Evolutionary conservation across 2,329 filamentous ascomycete species (phyloP).

Genomic region (Colletotrichum gloeosporioides): DNA sequence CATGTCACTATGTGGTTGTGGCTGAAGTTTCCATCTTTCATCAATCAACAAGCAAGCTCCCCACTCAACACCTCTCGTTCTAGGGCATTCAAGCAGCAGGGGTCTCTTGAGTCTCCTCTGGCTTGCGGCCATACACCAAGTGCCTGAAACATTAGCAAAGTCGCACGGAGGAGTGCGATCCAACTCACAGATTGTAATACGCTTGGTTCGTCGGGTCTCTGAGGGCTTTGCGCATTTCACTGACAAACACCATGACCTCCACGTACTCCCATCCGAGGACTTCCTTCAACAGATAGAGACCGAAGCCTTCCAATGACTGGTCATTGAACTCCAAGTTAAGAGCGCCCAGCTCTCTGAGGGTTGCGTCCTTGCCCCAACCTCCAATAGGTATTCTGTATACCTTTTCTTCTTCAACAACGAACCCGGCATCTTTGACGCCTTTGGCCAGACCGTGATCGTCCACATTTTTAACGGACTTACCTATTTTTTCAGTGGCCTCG

Average conservation of each 20-base stretch:
- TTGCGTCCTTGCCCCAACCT: slow-evolving; percentile 34
- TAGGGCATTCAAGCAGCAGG: not conserved
- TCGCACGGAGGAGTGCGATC: not conserved
- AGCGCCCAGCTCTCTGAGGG: slow-evolving; percentile 23
- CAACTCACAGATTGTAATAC: not conserved
- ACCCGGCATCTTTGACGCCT: slow-evolving; percentile 9
- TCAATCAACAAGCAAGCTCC: no score
- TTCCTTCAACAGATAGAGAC: not conserved
- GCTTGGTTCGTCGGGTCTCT: not conserved
- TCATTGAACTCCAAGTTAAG: not conserved
- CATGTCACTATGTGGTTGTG: no score
- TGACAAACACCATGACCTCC: not conserved
- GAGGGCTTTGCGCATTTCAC: not conserved
- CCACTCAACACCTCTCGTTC: no score
- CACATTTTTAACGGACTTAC: slow-evolving; percentile 25
- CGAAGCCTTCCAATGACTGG: not conserved
- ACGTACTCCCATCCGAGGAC: not conserved
- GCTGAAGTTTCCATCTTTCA: no score
- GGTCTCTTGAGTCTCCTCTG: not conserved
- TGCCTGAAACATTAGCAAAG: not conserved
- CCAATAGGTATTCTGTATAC: slow-evolving; percentile 19
- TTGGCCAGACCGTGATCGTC: slow-evolving; percentile 23
- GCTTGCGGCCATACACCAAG: not conserved
- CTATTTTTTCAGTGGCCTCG: slow-evolving; percentile 27
- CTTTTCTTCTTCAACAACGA: slow-evolving; percentile 22